Percentiles rank a stretch among this genome's conserved stretches.
Evolutionary conservation across 1,139 yeast genomes (phyloP).

Genomic region (Candida albicans): DNA sequence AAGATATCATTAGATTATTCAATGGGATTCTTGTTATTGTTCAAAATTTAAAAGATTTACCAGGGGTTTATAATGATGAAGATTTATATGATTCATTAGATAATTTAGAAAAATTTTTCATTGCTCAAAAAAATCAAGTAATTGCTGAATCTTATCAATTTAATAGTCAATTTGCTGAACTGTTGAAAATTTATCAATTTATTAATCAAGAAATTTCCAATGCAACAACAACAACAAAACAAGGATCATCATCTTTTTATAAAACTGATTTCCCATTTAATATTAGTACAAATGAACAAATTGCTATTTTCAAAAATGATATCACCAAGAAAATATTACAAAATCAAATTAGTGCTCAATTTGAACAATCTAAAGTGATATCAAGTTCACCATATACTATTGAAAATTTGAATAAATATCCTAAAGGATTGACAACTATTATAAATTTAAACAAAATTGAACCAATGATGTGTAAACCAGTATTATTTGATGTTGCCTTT

Average conservation of each 20-base stretch:
- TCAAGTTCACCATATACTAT: conserved; percentile 25
- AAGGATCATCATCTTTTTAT: no score
- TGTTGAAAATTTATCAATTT: conserved; percentile 52
- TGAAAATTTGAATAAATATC: conserved; percentile 52
- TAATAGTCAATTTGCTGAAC: conserved; percentile 47
- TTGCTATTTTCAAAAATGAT: conserved; percentile 27
- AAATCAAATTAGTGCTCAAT: conserved; percentile 54
- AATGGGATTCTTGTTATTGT: conserved; percentile 50
- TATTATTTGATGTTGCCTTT: conserved; percentile 84
- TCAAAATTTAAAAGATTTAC: conserved; percentile 67
- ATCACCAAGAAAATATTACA: conserved; percentile 34
- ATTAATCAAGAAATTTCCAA: conserved; percentile 26
- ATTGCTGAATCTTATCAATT: conserved; percentile 53
- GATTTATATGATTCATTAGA: conserved; percentile 57
- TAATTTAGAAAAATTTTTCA: conserved; percentile 47
- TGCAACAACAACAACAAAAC: conserved; percentile 1
- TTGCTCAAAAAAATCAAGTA: conserved; percentile 40
- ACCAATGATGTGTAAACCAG: conserved; percentile 80
- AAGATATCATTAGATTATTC: conserved; percentile 51
- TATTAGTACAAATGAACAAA: conserved; percentile 37
- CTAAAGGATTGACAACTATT: conserved; percentile 39
- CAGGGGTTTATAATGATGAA: conserved; percentile 90
- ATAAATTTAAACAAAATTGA: conserved; percentile 47
- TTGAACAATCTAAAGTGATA: conserved; percentile 23
- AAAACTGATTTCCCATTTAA: conserved; percentile 39